These are phyloP conservation scores for Nitzschia inconspicua DNA, from an alignment of 108 stramenopile species.

Conservation along the genomic window DNA sequence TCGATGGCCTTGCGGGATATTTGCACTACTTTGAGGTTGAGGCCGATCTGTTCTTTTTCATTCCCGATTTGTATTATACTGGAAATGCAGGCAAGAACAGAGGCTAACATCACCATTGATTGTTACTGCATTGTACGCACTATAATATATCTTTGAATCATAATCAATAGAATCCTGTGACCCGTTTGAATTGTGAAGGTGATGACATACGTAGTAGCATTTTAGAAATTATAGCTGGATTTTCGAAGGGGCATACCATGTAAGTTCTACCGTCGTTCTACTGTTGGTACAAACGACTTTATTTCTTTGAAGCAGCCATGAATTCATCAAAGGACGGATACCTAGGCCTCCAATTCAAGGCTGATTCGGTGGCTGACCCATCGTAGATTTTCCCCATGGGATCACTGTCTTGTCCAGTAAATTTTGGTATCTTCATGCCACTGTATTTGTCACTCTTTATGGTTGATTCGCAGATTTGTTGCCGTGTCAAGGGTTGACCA, in stretches of 20 bases:
- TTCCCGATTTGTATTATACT: constrained; percentile 3
- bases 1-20: constrained; percentile 20
- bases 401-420: constrained; percentile 48
- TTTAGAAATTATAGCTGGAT: no score
- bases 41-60: constrained; percentile 15
- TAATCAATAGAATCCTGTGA: no score
- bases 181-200: no score
- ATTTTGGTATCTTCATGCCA: constrained; percentile 53
- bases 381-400: constrained; percentile 77
- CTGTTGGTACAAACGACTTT: no score
- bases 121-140: no score
- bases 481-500: constrained; percentile 69
- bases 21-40: constrained; percentile 16
- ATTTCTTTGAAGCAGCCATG: constrained; percentile 36
- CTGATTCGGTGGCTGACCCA: constrained; percentile 61
- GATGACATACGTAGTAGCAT: no score
- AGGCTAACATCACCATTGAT: no score
- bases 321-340: constrained; percentile 81
- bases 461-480: constrained; percentile 78
- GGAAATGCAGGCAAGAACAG: no score
- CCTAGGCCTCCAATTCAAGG: constrained; percentile 69
- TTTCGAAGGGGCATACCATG: no score
- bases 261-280: no score
- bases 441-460: constrained; percentile 50
- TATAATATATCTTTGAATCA: no score